Evolutionary conservation across 352 stramenopile species (phyloP).

Genomic region (Elongisporangium prolatum): DNA sequence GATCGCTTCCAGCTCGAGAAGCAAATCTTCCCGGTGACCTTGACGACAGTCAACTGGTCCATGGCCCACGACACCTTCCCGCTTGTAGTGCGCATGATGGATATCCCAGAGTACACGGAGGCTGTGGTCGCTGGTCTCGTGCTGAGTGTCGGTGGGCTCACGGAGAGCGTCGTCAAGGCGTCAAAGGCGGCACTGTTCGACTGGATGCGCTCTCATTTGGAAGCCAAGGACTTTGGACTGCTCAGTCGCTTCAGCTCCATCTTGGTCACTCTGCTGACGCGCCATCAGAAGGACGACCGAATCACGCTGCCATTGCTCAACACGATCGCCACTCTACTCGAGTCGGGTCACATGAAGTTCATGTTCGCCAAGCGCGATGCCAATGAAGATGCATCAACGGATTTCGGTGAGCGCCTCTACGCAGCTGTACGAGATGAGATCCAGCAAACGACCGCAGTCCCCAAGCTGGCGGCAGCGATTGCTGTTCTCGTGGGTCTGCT

Average conservation of each 20-base stretch:
- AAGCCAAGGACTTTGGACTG: slow-evolving; percentile 58
- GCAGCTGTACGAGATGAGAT: slow-evolving; percentile 64
- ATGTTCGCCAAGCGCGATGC: slow-evolving; percentile 41
- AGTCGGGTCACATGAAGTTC: slow-evolving; percentile 50
- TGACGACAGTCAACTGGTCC: slow-evolving; percentile 62
- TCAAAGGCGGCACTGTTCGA: slow-evolving; percentile 59
- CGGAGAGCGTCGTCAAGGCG: slow-evolving; percentile 90
- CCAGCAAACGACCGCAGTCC: slow-evolving; percentile 45
- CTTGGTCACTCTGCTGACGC: slow-evolving; percentile 55
- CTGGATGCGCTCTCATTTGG: slow-evolving; percentile 45
- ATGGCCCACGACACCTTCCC: slow-evolving; percentile 90
- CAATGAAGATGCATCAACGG: slow-evolving; percentile 14
- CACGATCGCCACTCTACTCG: slow-evolving; percentile 71
- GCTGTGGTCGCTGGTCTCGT: slow-evolving; percentile 87
- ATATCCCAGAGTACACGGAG: slow-evolving; percentile 85
- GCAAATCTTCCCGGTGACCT: slow-evolving; percentile 44
- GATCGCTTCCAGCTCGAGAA: slow-evolving; percentile 69
- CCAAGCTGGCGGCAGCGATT: slow-evolving; percentile 66
- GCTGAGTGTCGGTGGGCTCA: slow-evolving; percentile 94
- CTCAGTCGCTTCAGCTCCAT: slow-evolving; percentile 64
- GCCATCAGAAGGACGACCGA: slow-evolving; percentile 66
- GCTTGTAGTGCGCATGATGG: slow-evolving; percentile 79
- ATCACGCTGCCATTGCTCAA: slow-evolving; percentile 88
- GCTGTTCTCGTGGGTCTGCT: slow-evolving; percentile 71
- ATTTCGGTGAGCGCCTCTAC: slow-evolving; percentile 64